Base-by-base conservation (phyloP, 1,139 yeast species). In the Scheffersomyces lignicola region DNA sequence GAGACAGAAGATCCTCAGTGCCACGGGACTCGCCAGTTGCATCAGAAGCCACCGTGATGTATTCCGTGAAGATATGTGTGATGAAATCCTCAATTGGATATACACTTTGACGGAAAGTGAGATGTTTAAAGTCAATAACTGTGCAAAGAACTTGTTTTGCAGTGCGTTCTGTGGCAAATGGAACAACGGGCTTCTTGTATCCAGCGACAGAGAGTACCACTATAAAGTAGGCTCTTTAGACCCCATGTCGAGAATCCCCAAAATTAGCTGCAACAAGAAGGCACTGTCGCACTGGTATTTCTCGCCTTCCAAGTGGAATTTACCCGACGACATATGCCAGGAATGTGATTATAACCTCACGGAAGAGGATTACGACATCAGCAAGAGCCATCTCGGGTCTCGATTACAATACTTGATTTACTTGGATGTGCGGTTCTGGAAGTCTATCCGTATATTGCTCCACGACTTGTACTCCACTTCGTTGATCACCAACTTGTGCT, bases 21-120 rank as follows among this genome's bases (percentile, higher is more conserved):
- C 76, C 1, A 82, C 86, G 1, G 88, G 89, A 0, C 63, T 88
- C 24, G 73, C 83, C 0, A 73, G 84, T 2, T 76, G 87, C 31
- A 80, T 88, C 10, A 62, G 89, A 41, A 75, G 81, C 36, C 68
- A 78, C 11, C 64, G 90, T 40, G 96, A 87, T 50, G 63, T 76
- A 7, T 83, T 85, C 51, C 66, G 95, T 36, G 96, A 88, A 54
- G 92, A 85, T 39, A 80, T 85, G 88, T 81, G 85, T 44, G 81
- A 77, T 35, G 88, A 82, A 40, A 77, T 87, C 15, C 54, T 86
- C 7, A 51, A 57, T 14, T 85, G 95, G 90, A 53, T 87, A 3
- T 60, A 65, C 24, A 84, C 78, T 30, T 56, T 88, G 30, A 67
- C 84, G 0, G 73, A 69, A 37, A 72, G 83, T 22, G 74, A 77